Evolutionary conservation across 352 stramenopile species (phyloP).

Genomic region (Phytophthora syringae): DNA sequence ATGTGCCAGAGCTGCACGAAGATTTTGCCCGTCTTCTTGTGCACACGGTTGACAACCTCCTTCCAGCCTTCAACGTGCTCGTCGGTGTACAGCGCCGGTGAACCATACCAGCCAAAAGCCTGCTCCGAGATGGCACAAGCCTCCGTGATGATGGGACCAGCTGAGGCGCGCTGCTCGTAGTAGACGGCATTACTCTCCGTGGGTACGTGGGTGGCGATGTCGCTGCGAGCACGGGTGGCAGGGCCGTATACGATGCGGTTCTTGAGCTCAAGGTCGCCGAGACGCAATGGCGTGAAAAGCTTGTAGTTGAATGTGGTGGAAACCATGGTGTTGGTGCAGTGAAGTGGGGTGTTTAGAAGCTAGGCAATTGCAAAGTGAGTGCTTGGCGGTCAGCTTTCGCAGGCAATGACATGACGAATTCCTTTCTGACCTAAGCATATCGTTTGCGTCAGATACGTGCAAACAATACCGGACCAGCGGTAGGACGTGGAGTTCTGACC

Average conservation of each 20-base stretch:
- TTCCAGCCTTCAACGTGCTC: slow-evolving; percentile 18
- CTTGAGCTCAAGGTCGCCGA: slow-evolving; percentile 18
- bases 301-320: slow-evolving; percentile 17
- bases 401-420: neutral
- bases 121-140: slow-evolving; percentile 21
- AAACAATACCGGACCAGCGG: neutral
- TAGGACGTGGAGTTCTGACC: neutral
- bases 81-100: slow-evolving; percentile 14
- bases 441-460: neutral
- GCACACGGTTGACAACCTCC: slow-evolving; percentile 10
- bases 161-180: slow-evolving; percentile 19
- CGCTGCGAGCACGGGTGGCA: slow-evolving; percentile 14
- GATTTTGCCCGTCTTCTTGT: slow-evolving; percentile 19
- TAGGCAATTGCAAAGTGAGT: slow-evolving; percentile 10
- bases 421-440: neutral
- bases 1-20: slow-evolving; percentile 29
- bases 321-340: neutral
- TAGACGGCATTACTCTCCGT: slow-evolving; percentile 18
- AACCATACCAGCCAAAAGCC: slow-evolving; percentile 15
- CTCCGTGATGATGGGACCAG: slow-evolving; percentile 22
- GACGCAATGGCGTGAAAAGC: slow-evolving; percentile 20
- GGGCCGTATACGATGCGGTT: too few species aligned
- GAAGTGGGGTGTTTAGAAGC: neutral
- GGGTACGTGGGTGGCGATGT: slow-evolving; percentile 9
- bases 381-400: neutral